phyloP scores from a whole-genome alignment of 2,329 filamentous ascomycete species.

The Kalaharituber pfeilii region DNA sequence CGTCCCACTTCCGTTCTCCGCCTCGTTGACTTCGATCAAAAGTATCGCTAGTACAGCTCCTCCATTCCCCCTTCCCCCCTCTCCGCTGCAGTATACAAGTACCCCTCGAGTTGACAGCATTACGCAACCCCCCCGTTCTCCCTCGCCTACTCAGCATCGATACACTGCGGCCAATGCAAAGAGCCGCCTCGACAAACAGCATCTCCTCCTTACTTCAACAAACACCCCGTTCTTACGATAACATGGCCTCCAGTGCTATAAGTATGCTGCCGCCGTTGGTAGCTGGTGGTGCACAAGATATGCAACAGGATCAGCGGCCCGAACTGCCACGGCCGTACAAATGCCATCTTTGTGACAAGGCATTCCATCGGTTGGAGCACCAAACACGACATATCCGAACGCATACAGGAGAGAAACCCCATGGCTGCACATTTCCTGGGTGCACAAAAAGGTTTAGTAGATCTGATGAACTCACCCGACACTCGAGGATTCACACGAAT shows the following conservation, averaged over 20 bases:
- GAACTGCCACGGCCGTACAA: conserved; percentile 95
- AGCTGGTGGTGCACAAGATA: conserved; percentile 10
- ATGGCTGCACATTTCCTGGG: conserved; percentile 84
- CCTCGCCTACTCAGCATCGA: not conserved
- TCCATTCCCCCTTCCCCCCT: not conserved
- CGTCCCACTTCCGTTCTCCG: conserved; percentile 1
- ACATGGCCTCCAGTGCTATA: not conserved
- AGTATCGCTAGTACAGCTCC: not conserved
- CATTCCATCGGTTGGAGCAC: conserved; percentile 94
- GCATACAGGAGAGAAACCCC: conserved; percentile 95
- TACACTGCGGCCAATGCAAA: not conserved
- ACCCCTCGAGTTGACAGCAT: too few relatives aligned
- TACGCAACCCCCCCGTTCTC: not conserved
- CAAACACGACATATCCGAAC: conserved; percentile 86
- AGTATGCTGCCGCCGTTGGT: conserved; percentile 12
- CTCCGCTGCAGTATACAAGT: too few relatives aligned
- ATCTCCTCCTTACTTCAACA: conserved; percentile 1
- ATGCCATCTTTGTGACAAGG: conserved; percentile 94
- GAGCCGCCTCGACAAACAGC: not conserved
- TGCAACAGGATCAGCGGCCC: conserved; percentile 32
- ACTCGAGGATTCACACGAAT: conserved; percentile 98
- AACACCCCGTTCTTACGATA: not conserved
- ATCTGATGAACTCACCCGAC: conserved; percentile 87
- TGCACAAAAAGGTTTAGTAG: conserved; percentile 96
- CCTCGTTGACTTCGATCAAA: not conserved